phyloP scores from a whole-genome alignment of 2,329 filamentous ascomycete genomes.

The Trichoderma cornu-damae region DNA sequence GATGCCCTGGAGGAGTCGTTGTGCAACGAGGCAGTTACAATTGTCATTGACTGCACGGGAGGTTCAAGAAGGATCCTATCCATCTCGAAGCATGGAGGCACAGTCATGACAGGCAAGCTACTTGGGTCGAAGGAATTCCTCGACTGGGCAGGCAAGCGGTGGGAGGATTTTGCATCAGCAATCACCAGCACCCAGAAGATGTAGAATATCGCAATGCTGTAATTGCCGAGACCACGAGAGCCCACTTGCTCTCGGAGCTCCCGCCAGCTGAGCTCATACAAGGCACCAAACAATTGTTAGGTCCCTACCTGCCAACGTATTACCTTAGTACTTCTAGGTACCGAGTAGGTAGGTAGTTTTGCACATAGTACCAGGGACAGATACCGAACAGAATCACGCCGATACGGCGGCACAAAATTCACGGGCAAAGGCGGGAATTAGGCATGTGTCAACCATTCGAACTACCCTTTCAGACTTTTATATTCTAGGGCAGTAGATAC shows the following conservation, averaged over 20 bases:
- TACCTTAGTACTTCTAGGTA: too few species aligned
- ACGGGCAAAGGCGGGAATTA: not conserved
- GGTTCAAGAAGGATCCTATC: conserved; percentile 56
- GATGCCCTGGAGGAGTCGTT: conserved; percentile 85
- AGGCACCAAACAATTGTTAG: too few species aligned
- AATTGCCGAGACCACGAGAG: not conserved
- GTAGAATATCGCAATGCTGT: conserved; percentile 26
- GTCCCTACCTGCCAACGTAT: too few species aligned
- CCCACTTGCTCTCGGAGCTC: not conserved
- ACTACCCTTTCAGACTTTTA: conserved; percentile 72
- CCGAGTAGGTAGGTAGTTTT: not conserved
- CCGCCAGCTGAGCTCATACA: not conserved
- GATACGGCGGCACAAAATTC: not conserved
- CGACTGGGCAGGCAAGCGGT: conserved; percentile 32
- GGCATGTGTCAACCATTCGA: conserved; percentile 74
- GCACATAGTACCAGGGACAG: not conserved
- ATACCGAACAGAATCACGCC: not conserved
- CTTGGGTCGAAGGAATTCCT: conserved; percentile 59
- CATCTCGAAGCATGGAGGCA: conserved; percentile 81
- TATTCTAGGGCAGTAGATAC: conserved; percentile 86
- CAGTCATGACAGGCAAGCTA: conserved; percentile 58
- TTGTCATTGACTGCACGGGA: conserved; percentile 65
- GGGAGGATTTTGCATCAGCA: conserved; percentile 34
- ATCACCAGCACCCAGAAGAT: conserved; percentile 24
- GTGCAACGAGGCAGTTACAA: conserved; percentile 75